Conservation (phyloP, 768 basidiomycete genomes). For the Termitomyces sp. region DNA sequence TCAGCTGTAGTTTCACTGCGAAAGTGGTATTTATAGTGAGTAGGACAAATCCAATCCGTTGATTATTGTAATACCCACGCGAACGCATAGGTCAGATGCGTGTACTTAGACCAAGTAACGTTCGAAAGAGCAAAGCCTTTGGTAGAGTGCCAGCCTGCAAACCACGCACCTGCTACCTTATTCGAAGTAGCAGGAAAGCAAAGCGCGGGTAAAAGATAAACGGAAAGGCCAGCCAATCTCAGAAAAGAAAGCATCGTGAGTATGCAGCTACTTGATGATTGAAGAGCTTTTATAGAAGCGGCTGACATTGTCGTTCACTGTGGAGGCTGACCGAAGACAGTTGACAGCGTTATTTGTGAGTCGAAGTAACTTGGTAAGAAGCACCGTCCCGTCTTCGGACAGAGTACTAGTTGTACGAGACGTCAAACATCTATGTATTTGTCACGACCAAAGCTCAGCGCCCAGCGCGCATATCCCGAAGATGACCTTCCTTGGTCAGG, state of each 20-base stretch:
- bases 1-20: conserved; percentile 32
- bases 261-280: background rate
- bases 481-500: background rate
- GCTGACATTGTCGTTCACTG: background rate
- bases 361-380: background rate
- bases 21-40: background rate
- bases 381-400: background rate
- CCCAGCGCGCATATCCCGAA: background rate
- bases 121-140: conserved; percentile 42
- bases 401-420: background rate
- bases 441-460: background rate
- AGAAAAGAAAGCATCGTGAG: conserved; percentile 6
- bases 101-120: conserved; percentile 65
- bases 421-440: background rate
- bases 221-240: conserved; percentile 5
- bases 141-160: conserved; percentile 58
- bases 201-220: conserved; percentile 6
- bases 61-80: conserved; percentile 39
- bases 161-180: conserved; percentile 52
- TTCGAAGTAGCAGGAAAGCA: conserved; percentile 7
- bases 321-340: background rate
- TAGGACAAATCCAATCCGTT: background rate
- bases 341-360: background rate
- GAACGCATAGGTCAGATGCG: conserved; percentile 63
- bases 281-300: background rate